Base-by-base conservation (phyloP, 441 rosid genomes). In the Euphorbia schlechtendalii region DNA sequence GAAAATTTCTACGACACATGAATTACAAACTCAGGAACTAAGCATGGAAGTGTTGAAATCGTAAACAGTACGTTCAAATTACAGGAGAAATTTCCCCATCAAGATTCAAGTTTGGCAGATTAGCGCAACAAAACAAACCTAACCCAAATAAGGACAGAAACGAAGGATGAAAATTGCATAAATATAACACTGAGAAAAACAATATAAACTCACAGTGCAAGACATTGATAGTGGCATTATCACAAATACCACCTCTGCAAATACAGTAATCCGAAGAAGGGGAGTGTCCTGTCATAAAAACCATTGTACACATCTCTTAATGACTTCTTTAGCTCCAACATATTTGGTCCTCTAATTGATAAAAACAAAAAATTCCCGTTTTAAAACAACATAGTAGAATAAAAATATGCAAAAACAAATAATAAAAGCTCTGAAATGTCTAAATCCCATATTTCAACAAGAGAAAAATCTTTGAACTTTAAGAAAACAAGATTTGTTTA, bases 31-130 rank as follows among this genome's bases (percentile, higher is more conserved):
- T 0, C 22, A 5, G 25, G 11, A 17, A 53, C 0, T 53, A 53
- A 52, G 54, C 22, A 18, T 28, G 34, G 59, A 15, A 36, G 49
- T 27, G 13, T 11, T 0, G 15, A 56, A 58, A 53, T 43, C 15
- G 43, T 56, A 62, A 71, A 76, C 53, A 40, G 86, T 73, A 32
- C 97, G 90, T 74, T 59, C 24, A 92, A 78, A 92, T 73, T 22
- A 89, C 81, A 25, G 97, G 86, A 53, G 96, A 86, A 71, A 92
- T 83, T 79, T 92, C 97, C 51, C 97, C 98, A 49, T 83, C 96
- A 77, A 90, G 88, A 76, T 88, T 88, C 74, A 86, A 74, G 69
- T 89, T 87, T 69, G 98, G 88, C 56, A 92, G 82, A 78, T 90
- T n/a, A n/a, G n/a, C n/a, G 70, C 66, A 77, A 63, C 36, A 70